Base-by-base conservation (phyloP, 148 eudicot species). In the Salicornia ramosissima region DNA sequence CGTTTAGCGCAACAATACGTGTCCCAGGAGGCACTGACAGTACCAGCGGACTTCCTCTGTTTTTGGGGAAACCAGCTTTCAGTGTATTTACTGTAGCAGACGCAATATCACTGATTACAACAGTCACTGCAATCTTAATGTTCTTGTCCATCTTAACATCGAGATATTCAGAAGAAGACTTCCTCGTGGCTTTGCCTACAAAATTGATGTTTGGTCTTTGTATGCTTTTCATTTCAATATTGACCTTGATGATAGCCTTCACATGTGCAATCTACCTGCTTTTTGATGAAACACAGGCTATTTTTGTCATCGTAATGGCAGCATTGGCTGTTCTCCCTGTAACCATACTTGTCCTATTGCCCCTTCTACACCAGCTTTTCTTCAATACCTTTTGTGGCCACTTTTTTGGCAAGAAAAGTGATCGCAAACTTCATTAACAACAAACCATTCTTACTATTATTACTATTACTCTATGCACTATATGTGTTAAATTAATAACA, bases 61-160 rank as follows among this genome's bases (percentile, higher is more conserved):
- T 68, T 42, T 4, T 22, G 1, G n/a, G 62, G 5, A 43, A 54
- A 22, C 26, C 5, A 19, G 71, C 66, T 36, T 76, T 71, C 33
- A 29, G 26, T 33, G 24, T 56, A 36, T 76, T 76, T 49, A 71
- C 71, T 7, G 46, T 71, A n/a, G 36, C 61, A 13, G 79, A 76
- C 15, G 67, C 79, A 8, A 39, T 76, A 4, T 76, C 79, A 22
- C 53, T 76, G 14, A 42, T 71, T 30, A 34, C 70, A 12, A 65
- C 79, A 2, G 61, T 76, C 14, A 15, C 40, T 34, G 39, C 75
- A 18, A 71, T 76, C 43, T 10, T 76, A 10, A 57, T 67, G 71
- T 76, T 76, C 59, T 50, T 76, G 47, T 71, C 79, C 2, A 71
- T 76, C 58, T 65, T 71, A 1, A 76, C 79, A 10, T 71, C 79